Conservation (phyloP, 2,329 filamentous ascomycete species). For the Catunica adiposa region DNA sequence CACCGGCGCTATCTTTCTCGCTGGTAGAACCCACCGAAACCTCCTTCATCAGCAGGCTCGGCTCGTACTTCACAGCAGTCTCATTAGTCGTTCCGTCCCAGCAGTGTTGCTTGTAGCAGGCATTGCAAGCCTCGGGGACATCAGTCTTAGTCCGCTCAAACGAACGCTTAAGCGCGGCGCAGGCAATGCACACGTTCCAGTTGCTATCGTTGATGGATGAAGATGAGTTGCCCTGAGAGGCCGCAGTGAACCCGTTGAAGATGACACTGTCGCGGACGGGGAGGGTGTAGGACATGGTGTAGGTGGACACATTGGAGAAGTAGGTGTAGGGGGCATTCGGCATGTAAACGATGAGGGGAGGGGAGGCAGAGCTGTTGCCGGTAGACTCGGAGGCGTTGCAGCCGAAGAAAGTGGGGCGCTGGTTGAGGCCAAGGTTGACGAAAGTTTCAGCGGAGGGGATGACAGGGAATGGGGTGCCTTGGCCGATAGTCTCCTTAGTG, state of each 20-base stretch:
- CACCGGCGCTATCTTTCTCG: neutral
- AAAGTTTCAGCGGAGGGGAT: slow-evolving; percentile 41
- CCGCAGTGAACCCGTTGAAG: slow-evolving; percentile 69
- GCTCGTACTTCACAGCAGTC: slow-evolving; percentile 10
- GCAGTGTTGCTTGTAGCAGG: slow-evolving; percentile 73
- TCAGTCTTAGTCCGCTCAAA: slow-evolving; percentile 52
- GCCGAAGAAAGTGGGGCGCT: slow-evolving; percentile 45
- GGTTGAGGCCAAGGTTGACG: slow-evolving; percentile 40
- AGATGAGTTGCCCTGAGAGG: slow-evolving; percentile 68
- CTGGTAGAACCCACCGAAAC: neutral
- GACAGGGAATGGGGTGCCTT: slow-evolving; percentile 40
- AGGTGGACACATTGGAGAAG: slow-evolving; percentile 66
- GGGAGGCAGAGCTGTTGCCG: slow-evolving; percentile 33
- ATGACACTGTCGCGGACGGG: slow-evolving; percentile 63
- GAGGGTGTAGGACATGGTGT: slow-evolving; percentile 46
- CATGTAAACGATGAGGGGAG: slow-evolving; percentile 70
- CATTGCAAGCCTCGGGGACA: slow-evolving; percentile 53
- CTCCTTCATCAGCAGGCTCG: neutral
- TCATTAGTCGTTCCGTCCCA: slow-evolving; percentile 61
- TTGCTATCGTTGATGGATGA: slow-evolving; percentile 34
- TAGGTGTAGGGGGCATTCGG: slow-evolving; percentile 69
- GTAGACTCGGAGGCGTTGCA: slow-evolving; percentile 30
- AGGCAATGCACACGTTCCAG: slow-evolving; percentile 76
- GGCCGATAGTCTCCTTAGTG: slow-evolving; percentile 30
- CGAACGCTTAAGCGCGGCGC: slow-evolving; percentile 66